Evolutionary conservation across 2,329 filamentous ascomycete species (phyloP).

Genomic region (Aspergillus alliaceus): DNA sequence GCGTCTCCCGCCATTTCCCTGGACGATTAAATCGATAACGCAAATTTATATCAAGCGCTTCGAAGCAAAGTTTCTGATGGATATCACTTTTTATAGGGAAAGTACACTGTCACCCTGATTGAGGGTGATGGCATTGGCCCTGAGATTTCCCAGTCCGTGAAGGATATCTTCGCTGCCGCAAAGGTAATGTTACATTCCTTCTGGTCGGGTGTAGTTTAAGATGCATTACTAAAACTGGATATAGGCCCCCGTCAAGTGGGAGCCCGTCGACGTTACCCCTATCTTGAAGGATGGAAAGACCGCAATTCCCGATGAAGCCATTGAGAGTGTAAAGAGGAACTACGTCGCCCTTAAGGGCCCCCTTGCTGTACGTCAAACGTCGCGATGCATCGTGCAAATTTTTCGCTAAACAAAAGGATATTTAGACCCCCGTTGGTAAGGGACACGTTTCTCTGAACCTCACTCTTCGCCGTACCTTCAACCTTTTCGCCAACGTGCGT

Average conservation of each 20-base stretch:
- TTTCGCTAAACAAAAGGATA: slow-evolving; percentile 26
- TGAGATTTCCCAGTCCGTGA: slow-evolving; percentile 96
- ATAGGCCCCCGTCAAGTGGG: slow-evolving; percentile 91
- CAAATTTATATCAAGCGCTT: background rate
- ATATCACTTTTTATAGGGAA: slow-evolving; percentile 62
- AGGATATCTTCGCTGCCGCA: slow-evolving; percentile 96
- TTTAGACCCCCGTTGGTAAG: slow-evolving; percentile 90
- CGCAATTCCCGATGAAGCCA: slow-evolving; percentile 87
- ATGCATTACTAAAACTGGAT: slow-evolving; percentile 31
- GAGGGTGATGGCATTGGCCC: slow-evolving; percentile 99
- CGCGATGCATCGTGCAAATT: background rate
- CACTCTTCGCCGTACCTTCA: slow-evolving; percentile 97
- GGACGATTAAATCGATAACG: background rate
- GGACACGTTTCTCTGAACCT: slow-evolving; percentile 99
- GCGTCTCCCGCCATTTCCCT: slow-evolving; percentile 21
- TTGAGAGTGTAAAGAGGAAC: slow-evolving; percentile 90
- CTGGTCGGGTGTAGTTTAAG: background rate
- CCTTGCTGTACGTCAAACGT: slow-evolving; percentile 70
- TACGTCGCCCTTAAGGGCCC: slow-evolving; percentile 98
- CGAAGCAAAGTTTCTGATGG: slow-evolving; percentile 10
- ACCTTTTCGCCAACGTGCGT: slow-evolving; percentile 98
- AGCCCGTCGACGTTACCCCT: slow-evolving; percentile 93
- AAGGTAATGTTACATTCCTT: slow-evolving; percentile 58
- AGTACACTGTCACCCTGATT: slow-evolving; percentile 93
- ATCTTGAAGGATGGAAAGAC: slow-evolving; percentile 94